A percentile compares a stretch with the other conserved stretches of the same genome.
These are phyloP conservation scores for Clonostachys sp. DNA, from an alignment of 2,329 filamentous ascomycete genomes.

Conservation along the genomic window DNA sequence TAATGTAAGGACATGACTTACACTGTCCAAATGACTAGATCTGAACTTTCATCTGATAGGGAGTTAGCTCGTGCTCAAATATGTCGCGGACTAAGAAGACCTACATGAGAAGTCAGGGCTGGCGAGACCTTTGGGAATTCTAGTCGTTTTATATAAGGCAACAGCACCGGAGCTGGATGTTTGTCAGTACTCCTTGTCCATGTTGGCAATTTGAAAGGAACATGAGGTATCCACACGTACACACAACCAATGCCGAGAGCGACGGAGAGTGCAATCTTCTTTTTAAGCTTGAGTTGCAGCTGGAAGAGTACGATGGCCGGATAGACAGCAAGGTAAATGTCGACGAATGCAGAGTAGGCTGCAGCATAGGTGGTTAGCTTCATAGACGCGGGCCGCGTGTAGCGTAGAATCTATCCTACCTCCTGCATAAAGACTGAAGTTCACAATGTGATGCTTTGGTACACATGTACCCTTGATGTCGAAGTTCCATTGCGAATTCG, in stretches of 20 bases:
- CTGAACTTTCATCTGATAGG: conserved; percentile 2
- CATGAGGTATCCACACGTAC: conserved; percentile 11
- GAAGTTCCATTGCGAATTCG: conserved; percentile 30
- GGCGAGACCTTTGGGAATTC: conserved; percentile 13
- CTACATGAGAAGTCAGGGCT: conserved; percentile 17
- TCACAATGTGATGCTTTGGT: conserved; percentile 24
- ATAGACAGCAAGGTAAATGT: conserved; percentile 35
- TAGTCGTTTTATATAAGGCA: conserved; percentile 22
- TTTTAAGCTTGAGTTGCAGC: conserved; percentile 28
- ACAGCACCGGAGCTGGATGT: conserved; percentile 7
- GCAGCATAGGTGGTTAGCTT: neutral
- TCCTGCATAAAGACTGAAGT: conserved; percentile 31
- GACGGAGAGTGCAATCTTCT: conserved; percentile 30
- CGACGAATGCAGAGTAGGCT: conserved; percentile 27
- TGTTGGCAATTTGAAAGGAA: neutral
- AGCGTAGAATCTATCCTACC: conserved; percentile 15
- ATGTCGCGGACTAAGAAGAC: neutral
- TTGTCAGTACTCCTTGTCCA: neutral
- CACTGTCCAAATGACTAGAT: conserved; percentile 33
- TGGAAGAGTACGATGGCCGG: conserved; percentile 26
- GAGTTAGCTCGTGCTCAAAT: conserved; percentile 15
- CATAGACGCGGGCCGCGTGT: neutral
- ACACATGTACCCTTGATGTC: conserved; percentile 25
- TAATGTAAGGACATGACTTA: conserved; percentile 8
- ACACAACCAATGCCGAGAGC: conserved; percentile 32